Conservation (phyloP, 371 early-diverging fungal species). For the Blakeslea trispora region DNA sequence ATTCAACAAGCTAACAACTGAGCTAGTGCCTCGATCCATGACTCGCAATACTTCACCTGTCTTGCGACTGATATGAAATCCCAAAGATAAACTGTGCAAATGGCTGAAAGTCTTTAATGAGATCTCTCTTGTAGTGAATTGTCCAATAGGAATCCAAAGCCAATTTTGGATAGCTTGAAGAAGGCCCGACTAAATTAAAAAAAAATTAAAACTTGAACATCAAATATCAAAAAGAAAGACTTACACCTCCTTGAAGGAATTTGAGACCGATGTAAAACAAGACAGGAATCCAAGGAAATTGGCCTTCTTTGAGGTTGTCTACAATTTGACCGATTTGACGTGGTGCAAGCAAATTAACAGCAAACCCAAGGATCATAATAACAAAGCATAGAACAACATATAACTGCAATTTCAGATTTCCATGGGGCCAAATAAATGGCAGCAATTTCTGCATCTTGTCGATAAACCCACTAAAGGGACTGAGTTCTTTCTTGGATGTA, state of each 20-base stretch:
- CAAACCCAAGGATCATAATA: constrained; percentile 69
- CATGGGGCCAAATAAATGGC: constrained; percentile 88
- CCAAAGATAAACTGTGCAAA: constrained; percentile 79
- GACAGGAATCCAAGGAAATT: constrained; percentile 65
- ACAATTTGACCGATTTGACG: constrained; percentile 79
- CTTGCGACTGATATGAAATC: constrained; percentile 90
- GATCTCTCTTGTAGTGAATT: constrained; percentile 83
- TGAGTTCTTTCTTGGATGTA: constrained; percentile 27
- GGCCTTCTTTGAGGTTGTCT: constrained; percentile 40
- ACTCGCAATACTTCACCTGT: constrained; percentile 90
- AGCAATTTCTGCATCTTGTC: constrained; percentile 63
- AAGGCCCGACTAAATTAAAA: constrained; percentile 60
- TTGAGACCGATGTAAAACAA: constrained; percentile 68
- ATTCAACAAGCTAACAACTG: constrained; percentile 80
- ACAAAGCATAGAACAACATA: constrained; percentile 70
- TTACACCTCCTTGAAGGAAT: constrained; percentile 74
- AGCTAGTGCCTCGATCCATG: constrained; percentile 87
- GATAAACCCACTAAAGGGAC: constrained; percentile 50
- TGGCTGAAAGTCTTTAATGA: constrained; percentile 88
- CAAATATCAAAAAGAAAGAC: neutral
- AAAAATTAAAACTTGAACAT: constrained; percentile 5
- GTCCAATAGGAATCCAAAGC: constrained; percentile 90
- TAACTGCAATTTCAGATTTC: constrained; percentile 62
- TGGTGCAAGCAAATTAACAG: constrained; percentile 83
- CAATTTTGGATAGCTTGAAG: constrained; percentile 76